These are phyloP conservation scores for Vitis hybrid DNA, from an alignment of 177 flowering plant genomes.

Conservation along the genomic window DNA sequence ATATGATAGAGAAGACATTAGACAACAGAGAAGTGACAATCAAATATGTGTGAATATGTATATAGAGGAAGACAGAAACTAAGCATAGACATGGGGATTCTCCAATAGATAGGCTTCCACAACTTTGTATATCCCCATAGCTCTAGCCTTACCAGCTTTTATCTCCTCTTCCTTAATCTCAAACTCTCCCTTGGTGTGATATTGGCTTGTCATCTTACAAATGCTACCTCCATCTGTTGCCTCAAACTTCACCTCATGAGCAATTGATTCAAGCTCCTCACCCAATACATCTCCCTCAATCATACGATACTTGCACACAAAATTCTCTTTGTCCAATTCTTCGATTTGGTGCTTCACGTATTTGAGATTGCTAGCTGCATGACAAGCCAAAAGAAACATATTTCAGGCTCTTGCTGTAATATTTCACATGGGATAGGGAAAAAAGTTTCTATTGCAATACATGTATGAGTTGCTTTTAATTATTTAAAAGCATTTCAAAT, in stretches of 20 bases:
- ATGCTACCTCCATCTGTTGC: constrained; percentile 15
- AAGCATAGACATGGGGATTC: constrained; percentile 34
- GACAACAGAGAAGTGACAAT: too few species aligned
- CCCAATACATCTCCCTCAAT: constrained; percentile 29
- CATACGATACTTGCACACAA: constrained; percentile 22
- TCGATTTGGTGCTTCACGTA: constrained; percentile 29
- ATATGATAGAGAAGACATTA: too few species aligned
- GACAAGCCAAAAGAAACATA: not conserved
- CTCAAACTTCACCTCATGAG: constrained; percentile 23
- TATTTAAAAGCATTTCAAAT: too few species aligned
- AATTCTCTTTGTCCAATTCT: constrained; percentile 20
- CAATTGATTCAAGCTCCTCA: constrained; percentile 25
- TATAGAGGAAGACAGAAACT: not conserved
- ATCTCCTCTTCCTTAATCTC: constrained; percentile 27
- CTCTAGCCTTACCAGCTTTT: constrained; percentile 17
- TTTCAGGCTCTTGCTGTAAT: not conserved
- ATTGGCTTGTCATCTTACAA: constrained; percentile 22
- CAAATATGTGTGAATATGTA: too few species aligned
- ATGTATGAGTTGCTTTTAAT: too few species aligned
- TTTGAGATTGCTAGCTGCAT: constrained; percentile 18
- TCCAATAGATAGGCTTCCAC: constrained; percentile 34
- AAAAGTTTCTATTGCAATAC: too few species aligned
- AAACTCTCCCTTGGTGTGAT: constrained; percentile 17
- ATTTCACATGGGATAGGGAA: too few species aligned
- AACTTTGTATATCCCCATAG: constrained; percentile 28